Conservation (phyloP, 306 rosid species). For the Rosa lucieae region DNA sequence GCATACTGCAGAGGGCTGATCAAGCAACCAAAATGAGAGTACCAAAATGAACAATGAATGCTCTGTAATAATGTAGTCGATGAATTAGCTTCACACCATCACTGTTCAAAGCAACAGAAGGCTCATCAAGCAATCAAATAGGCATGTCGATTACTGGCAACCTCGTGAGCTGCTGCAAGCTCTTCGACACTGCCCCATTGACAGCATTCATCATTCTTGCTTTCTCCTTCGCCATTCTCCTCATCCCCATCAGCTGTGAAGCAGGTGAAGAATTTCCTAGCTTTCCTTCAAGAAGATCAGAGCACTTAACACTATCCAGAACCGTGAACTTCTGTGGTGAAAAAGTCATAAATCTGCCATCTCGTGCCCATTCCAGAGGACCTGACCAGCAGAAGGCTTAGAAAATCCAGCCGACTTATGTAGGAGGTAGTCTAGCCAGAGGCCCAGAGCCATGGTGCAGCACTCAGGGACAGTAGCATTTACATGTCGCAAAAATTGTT, state of each 20-base stretch:
- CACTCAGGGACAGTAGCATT: background rate
- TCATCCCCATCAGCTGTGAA: background rate
- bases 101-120: background rate
- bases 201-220: background rate
- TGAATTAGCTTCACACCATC: background rate
- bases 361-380: background rate
- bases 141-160: background rate
- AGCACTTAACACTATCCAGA: background rate
- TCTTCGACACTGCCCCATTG: background rate
- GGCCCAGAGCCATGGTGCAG: background rate
- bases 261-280: background rate
- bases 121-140: background rate
- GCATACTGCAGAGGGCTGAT: background rate
- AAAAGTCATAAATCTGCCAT: background rate
- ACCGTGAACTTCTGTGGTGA: background rate
- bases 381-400: background rate
- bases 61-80: background rate
- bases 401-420: background rate
- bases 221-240: too few relatives aligned
- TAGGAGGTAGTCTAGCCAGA: background rate
- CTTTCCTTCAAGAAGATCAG: background rate
- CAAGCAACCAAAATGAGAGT: too few relatives aligned
- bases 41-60: too few relatives aligned
- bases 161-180: background rate
- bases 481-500: too few relatives aligned